Evolutionary conservation across 257 asterid species (phyloP).

Genomic region (Solanum pennellii): DNA sequence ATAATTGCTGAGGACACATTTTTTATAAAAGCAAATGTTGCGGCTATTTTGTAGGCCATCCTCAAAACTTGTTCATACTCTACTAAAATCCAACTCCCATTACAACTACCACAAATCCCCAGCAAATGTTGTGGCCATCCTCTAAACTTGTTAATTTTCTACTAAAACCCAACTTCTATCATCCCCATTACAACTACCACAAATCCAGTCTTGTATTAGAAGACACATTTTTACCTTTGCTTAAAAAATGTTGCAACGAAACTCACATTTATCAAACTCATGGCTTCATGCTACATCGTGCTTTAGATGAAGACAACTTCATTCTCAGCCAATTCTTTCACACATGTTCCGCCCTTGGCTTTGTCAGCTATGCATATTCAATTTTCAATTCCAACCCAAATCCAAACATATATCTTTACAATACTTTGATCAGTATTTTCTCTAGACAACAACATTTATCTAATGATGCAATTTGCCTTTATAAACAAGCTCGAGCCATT

Average conservation of each 20-base stretch:
- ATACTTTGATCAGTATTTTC: not conserved
- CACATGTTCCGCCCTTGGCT: not conserved
- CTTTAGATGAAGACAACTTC: not conserved
- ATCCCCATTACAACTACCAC: not conserved
- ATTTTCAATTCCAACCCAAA: not conserved
- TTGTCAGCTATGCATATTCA: not conserved
- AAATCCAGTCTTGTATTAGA: not conserved
- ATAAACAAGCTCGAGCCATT: not conserved
- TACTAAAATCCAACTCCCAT: not conserved
- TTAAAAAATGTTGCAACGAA: not conserved
- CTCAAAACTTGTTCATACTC: not conserved
- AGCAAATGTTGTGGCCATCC: not conserved
- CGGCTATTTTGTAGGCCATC: not conserved
- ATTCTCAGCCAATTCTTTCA: not conserved
- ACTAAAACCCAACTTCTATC: not conserved
- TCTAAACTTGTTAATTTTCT: not conserved
- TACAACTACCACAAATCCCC: no score
- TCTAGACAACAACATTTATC: not conserved
- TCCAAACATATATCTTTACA: slow-evolving; percentile 5
- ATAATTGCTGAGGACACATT: not conserved
- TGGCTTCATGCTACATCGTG: not conserved
- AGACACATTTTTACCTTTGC: not conserved
- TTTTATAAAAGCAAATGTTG: not conserved
- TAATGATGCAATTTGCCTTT: not conserved
- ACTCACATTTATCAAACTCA: slow-evolving; percentile 1